A percentile compares a stretch with the other conserved stretches of the same genome.
phyloP scores from a whole-genome alignment of 495 filamentous ascomycete species.

The Saxophila tyrrhenica region DNA sequence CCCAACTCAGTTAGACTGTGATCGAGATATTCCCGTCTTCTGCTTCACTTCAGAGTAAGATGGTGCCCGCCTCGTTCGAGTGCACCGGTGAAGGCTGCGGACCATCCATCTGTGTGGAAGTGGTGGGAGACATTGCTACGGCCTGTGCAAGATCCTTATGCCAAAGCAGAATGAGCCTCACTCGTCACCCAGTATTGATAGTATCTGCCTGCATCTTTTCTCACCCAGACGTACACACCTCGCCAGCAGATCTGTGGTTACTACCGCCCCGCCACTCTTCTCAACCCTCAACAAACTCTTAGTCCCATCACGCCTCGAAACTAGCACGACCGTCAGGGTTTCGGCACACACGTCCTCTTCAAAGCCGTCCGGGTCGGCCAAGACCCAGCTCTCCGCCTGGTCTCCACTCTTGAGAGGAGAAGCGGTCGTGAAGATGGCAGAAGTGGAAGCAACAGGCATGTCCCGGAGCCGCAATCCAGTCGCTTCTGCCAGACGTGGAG shows the following conservation, averaged over 20 bases:
- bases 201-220: constrained; percentile 37
- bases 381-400: constrained; percentile 53
- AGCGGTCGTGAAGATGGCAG: constrained; percentile 54
- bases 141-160: too few relatives aligned
- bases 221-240: constrained; percentile 41
- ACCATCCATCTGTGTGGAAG: too few relatives aligned
- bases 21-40: too few relatives aligned
- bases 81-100: too few relatives aligned
- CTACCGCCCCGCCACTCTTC: constrained; percentile 65
- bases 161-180: background rate
- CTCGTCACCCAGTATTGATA: background rate
- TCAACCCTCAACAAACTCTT: constrained; percentile 56
- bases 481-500: constrained; percentile 40
- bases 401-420: constrained; percentile 22
- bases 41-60: too few relatives aligned
- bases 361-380: constrained; percentile 80
- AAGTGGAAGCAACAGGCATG: constrained; percentile 60
- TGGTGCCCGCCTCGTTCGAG: too few relatives aligned
- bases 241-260: constrained; percentile 44
- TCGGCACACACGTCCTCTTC: constrained; percentile 78
- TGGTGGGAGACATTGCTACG: too few relatives aligned
- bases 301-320: constrained; percentile 37
- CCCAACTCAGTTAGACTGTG: too few relatives aligned
- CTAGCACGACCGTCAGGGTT: constrained; percentile 59
- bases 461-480: constrained; percentile 42